Evolutionary conservation across 345 rosid genomes (phyloP), one percentile per base, ranked within the genome.

Genomic region (Lepidium aucheri): DNA sequence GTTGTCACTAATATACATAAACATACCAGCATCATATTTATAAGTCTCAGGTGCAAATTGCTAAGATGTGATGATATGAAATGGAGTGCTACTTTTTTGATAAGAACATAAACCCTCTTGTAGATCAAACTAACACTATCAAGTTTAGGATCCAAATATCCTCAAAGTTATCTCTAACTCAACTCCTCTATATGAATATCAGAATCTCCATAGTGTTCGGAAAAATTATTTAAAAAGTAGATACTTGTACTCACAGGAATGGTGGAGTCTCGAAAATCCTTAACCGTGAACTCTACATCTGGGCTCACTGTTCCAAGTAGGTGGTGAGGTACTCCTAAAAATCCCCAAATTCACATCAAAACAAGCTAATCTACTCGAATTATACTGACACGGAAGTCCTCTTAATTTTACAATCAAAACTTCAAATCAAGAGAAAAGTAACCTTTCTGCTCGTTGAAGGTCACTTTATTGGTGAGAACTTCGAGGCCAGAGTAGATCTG

Each of bases 401-500:
- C n/a, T n/a, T n/a, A n/a, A n/a, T n/a, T n/a, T n/a, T n/a, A n/a
- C n/a, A n/a, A n/a, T 28, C 7, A 20, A 14, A 33, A 26, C 3
- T 11, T 49, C 34, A 13, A 62, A 16, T 22, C 17, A 33, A 15
- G 13, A 11, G 22, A 9, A 2, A 9, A 40, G 14, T 8, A 5
- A 83, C 99, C 96, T 39, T 80, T 81, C 74, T 88, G 96, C 12
- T 94, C 91, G 15, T 71, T 52, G 30, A 77, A 32, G 35, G 96
- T 78, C 36, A 90, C 86, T 36, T 90, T 94, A 63, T 90, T 94
- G 82, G 96, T 90, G 71, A 90, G 89, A 14, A 94, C 83, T 63
- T 94, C 90, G 49, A 94, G 93, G 36, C 96, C 91, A 41, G 67
- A 49, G 73, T 90, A 90, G 63, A 94, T 91, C 79, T 90, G 97